phyloP scores from a whole-genome alignment of 176 grass and related monocot species.

The maize (Zea mays) region Zm-B73-REFERENCE-NAM-5.0 NC_050099.1:155749001-155749500 shows the following conservation, averaged over 20 bases:
- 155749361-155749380: not conserved
- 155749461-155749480: not conserved
- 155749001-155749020: not conserved
- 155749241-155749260: not conserved
- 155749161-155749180: not conserved
- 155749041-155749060: not conserved
- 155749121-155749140: not conserved
- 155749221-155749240: not conserved
- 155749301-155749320: not conserved
- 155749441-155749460: conserved; percentile 17
- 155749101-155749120: not conserved
- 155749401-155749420: not conserved
- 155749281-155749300: no score
- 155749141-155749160: not conserved
- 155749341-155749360: not conserved
- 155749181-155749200: not conserved
- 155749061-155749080: not conserved
- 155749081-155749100: not conserved
- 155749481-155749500: not conserved
- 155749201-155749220: not conserved
- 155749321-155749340: not conserved
- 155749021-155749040: not conserved
- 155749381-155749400: conserved; percentile 12
- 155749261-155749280: not conserved
- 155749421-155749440: not conserved